Evolutionary conservation across 2,329 filamentous ascomycete genomes (phyloP).

Genomic region (Fusarium sp.): DNA sequence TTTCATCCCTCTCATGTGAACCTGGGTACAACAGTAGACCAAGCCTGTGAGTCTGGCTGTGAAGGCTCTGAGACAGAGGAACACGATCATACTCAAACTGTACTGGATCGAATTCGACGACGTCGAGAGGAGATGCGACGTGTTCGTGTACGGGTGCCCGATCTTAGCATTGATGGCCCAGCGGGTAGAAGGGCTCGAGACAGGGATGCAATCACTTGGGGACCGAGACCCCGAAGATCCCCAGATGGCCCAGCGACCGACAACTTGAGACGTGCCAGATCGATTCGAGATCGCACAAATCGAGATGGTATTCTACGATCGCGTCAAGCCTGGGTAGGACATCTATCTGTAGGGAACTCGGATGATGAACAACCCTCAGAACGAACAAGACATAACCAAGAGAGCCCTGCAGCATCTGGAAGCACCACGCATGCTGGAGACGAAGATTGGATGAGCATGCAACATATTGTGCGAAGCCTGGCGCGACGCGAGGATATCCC

Average conservation of each 20-base stretch:
- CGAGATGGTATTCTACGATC: constrained; percentile 4
- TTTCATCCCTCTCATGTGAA: constrained; percentile 48
- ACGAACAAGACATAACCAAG: constrained; percentile 29
- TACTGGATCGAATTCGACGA: constrained; percentile 23
- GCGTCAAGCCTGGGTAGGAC: constrained; percentile 43
- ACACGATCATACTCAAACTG: constrained; percentile 56
- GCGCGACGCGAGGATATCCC: constrained; percentile 79
- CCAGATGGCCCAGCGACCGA: constrained; percentile 20
- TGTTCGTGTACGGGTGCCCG: constrained; percentile 34
- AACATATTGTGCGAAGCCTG: constrained; percentile 76
- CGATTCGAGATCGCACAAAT: constrained; percentile 2
- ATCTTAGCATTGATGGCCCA: constrained; percentile 30
- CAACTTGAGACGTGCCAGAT: not conserved
- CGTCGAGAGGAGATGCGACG: constrained; percentile 31
- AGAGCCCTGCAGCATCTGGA: constrained; percentile 35
- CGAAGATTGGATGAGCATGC: constrained; percentile 69
- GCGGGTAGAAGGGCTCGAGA: constrained; percentile 15
- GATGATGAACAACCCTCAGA: constrained; percentile 44
- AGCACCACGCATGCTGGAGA: constrained; percentile 46
- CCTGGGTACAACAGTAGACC: constrained; percentile 53
- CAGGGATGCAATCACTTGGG: constrained; percentile 22
- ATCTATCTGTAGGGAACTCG: constrained; percentile 42
- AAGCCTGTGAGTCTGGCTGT: constrained; percentile 63
- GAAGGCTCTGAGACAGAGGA: constrained; percentile 67
- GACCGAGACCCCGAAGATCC: constrained; percentile 19